These are phyloP conservation scores for Colletotrichum destructivum DNA, from an alignment of 2,329 filamentous ascomycete species.

Conservation along the genomic window DNA sequence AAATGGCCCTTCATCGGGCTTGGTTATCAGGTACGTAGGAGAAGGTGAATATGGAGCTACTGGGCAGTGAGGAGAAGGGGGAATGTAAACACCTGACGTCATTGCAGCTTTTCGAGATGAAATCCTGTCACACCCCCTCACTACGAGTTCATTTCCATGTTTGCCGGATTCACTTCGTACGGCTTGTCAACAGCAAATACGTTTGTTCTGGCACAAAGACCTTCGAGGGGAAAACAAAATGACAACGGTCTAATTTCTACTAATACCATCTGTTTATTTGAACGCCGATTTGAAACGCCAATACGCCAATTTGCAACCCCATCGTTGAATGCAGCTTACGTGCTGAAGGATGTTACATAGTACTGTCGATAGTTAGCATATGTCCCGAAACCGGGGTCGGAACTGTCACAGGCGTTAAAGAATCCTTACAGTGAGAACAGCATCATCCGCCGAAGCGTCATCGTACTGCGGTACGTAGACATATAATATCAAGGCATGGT, in stretches of 20 bases:
- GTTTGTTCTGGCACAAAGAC: not conserved
- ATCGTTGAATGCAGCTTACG: conserved; percentile 42
- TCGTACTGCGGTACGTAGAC: conserved; percentile 84
- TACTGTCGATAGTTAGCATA: conserved; percentile 48
- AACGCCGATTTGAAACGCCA: conserved; percentile 6
- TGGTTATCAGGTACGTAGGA: not conserved
- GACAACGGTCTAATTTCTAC: not conserved
- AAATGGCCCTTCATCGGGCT: not conserved
- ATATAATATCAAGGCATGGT: conserved; percentile 85
- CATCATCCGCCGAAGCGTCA: conserved; percentile 75
- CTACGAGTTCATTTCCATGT: not conserved
- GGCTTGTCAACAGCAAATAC: not conserved
- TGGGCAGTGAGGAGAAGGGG: not conserved
- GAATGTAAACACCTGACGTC: not conserved
- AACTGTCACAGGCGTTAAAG: not conserved
- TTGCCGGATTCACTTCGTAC: not conserved
- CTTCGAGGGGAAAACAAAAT: not conserved
- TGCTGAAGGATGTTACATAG: conserved; percentile 57
- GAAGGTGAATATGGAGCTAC: not conserved
- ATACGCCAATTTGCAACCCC: not conserved
- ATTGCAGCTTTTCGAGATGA: not conserved
- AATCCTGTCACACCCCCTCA: not conserved
- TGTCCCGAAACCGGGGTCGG: too few species aligned
- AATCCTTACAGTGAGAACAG: conserved; percentile 79
- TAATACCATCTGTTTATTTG: not conserved